Evolutionary conservation across 2,329 filamentous ascomycete genomes (phyloP).

Genomic region (Colletotrichum somersetense): DNA sequence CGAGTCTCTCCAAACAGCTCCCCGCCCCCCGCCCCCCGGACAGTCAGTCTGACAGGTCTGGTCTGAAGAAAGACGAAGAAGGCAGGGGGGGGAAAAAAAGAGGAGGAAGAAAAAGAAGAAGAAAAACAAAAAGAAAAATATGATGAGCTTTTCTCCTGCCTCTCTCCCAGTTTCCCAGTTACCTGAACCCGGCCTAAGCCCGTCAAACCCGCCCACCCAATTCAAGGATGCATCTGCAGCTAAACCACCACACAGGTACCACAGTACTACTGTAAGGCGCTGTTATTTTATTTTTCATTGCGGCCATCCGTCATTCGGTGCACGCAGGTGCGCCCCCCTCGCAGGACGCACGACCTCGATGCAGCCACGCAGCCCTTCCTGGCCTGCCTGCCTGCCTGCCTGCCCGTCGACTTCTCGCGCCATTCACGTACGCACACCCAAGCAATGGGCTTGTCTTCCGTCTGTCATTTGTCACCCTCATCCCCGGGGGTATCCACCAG

Average conservation of each 20-base stretch:
- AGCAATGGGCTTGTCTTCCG: background rate
- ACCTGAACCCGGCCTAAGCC: constrained; percentile 21
- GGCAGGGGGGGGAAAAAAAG: too few species aligned
- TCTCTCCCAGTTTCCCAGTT: constrained; percentile 4
- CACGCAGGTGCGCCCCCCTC: background rate
- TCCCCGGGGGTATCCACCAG: constrained; percentile 5
- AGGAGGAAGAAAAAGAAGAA: too few species aligned
- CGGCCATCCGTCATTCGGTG: constrained; percentile 2
- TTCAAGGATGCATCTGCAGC: constrained; percentile 36
- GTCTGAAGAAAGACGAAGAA: too few species aligned
- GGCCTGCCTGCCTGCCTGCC: too few species aligned
- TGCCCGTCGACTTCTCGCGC: background rate
- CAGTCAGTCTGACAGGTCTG: background rate
- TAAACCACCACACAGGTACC: background rate
- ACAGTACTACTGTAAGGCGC: constrained; percentile 12
- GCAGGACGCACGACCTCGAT: constrained; percentile 2
- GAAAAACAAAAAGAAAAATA: background rate
- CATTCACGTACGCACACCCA: constrained; percentile 5
- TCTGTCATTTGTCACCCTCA: constrained; percentile 27
- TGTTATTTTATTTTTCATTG: background rate
- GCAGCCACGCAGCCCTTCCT: background rate
- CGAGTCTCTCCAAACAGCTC: background rate
- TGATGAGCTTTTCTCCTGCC: background rate
- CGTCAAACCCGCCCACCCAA: constrained; percentile 34
- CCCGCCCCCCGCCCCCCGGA: too few species aligned